Evolutionary conservation across 1,284 basidiomycete genomes (phyloP).

Genomic region (Ustilago bromivora): DNA sequence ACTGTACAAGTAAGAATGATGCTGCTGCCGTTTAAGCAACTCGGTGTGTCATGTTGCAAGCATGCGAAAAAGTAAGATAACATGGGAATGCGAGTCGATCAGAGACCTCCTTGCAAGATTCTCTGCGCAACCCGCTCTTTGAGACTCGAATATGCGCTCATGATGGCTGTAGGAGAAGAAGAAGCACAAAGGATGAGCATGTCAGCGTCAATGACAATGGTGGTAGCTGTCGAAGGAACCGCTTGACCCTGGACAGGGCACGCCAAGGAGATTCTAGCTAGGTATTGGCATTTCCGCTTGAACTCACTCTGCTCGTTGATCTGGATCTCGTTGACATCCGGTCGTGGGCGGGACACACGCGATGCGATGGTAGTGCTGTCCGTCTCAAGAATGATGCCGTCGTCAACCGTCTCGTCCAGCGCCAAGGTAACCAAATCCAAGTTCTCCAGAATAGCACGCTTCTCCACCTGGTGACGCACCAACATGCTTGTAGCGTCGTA

Average conservation of each 20-base stretch:
- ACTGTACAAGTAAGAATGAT: neutral
- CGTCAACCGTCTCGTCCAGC: slow-evolving; percentile 96
- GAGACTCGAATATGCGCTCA: slow-evolving; percentile 69
- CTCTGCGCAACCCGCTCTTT: slow-evolving; percentile 64
- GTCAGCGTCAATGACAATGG: slow-evolving; percentile 71
- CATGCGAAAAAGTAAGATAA: neutral
- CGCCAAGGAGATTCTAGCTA: neutral
- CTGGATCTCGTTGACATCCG: slow-evolving; percentile 94
- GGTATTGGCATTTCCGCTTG: too few relatives aligned
- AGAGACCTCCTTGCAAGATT: slow-evolving; percentile 64
- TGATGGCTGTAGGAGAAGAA: slow-evolving; percentile 54
- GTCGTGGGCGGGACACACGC: slow-evolving; percentile 88
- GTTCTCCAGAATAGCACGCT: slow-evolving; percentile 93
- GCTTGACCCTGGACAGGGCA: neutral
- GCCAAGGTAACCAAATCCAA: slow-evolving; percentile 92
- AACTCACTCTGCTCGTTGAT: slow-evolving; percentile 88
- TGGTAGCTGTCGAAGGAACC: neutral
- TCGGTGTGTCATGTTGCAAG: neutral
- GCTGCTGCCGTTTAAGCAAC: neutral
- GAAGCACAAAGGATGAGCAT: neutral
- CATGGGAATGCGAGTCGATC: neutral
- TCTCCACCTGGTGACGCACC: slow-evolving; percentile 87
- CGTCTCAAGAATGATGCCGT: slow-evolving; percentile 97
- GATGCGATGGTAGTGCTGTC: slow-evolving; percentile 95
- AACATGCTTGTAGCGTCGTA: slow-evolving; percentile 87